Base-by-base conservation (phyloP, 2,329 filamentous ascomycete genomes). In the Coniochaeta sp. region DNA sequence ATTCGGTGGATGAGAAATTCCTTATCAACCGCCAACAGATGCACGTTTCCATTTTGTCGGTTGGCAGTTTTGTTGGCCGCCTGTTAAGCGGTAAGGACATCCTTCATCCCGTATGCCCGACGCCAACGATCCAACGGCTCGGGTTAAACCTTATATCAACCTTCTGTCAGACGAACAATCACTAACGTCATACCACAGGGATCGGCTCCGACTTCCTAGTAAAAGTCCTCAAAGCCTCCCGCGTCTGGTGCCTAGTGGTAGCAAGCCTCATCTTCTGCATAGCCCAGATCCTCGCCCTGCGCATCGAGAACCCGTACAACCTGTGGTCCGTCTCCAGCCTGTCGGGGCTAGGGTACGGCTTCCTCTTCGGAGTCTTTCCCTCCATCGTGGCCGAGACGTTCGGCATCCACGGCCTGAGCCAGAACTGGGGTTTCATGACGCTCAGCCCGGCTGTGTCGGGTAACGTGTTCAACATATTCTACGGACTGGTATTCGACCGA, bases 371-470 rank as follows among this genome's bases (percentile, higher is more conserved):
- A 30, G 91, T 96, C 18, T 96, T 89, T 67, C 94, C 94, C 0
- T 91, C 91, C 12, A 83, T 97, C 16, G 81, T 89, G 9, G 90
- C 91, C 6, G 91, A 97, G 65, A 86, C 87, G 0, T 99, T 99
- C 65, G 94, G 94, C 7, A 87, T 96, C 24, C 80, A 86, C 55
- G 92, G 91, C 1, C 76, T 99, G 46, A 91, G 87, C 51, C 89
- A 96, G 64, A 99, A 97, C 63, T 99, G 94, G 92, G 94, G 94
- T 13, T 86, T 87, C 60, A 95, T 99, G 84, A 96, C 90, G 0
- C 74, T 96, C 47, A 86, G 89, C 3, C 91, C 92, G 0, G 89
- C 96, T 3, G 69, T 96, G 26, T 91, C 86, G 8, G 91, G 90
- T 48, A 95, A 97, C 61, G 68, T 96, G 20, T 97, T 95, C 76